Evolutionary conservation across 176 grass and related monocot species (phyloP).

Genomic region (Neostapfia colusana): DNA sequence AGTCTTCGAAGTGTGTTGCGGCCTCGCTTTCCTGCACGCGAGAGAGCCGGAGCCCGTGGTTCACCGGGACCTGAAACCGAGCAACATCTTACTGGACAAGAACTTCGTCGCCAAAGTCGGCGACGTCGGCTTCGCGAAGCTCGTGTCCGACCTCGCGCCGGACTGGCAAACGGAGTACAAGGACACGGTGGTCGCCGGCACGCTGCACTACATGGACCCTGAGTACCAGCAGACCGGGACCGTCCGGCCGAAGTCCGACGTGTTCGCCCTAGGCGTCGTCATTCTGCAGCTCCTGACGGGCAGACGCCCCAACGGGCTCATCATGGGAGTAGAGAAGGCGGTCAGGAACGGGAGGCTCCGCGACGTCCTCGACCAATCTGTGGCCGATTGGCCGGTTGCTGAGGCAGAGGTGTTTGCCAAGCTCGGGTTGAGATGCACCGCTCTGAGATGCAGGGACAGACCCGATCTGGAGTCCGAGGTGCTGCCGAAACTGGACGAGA

Average conservation of each 20-base stretch:
- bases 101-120: constrained; percentile 78
- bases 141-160: constrained; percentile 65
- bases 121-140: constrained; percentile 86
- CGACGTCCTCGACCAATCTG: constrained; percentile 52
- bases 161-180: constrained; percentile 84
- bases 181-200: constrained; percentile 79
- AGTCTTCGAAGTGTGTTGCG: constrained; percentile 69
- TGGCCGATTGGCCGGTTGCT: constrained; percentile 51
- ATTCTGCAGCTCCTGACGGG: constrained; percentile 73
- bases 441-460: constrained; percentile 77
- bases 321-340: constrained; percentile 49
- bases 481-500: constrained; percentile 63
- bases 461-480: constrained; percentile 69
- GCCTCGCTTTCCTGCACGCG: constrained; percentile 76
- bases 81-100: constrained; percentile 75
- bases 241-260: constrained; percentile 71
- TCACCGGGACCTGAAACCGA: constrained; percentile 88
- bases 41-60: constrained; percentile 75
- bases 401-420: constrained; percentile 69
- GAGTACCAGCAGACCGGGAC: constrained; percentile 93
- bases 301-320: constrained; percentile 60
- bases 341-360: constrained; percentile 36
- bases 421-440: constrained; percentile 64
- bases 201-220: constrained; percentile 90
- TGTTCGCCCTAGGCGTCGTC: constrained; percentile 72